Evolutionary conservation across 257 asterid genomes (phyloP), one percentile per base, ranked within the genome.

Genomic region (Cynanchum wilfordii): DNA sequence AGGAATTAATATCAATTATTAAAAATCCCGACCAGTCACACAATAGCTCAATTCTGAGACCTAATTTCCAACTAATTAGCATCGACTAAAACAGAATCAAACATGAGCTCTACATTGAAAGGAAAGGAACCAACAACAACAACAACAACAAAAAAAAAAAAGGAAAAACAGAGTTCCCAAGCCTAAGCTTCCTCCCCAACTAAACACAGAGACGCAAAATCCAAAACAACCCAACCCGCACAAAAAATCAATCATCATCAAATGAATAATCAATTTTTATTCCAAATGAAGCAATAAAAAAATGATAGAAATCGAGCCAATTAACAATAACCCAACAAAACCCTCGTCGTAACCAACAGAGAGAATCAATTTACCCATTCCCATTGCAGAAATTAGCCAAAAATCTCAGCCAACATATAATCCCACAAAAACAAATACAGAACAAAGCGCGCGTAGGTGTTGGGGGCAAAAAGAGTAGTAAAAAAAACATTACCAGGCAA

Each of bases 401-500:
- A 47, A 24, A 63, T 8, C 25, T n/a, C 27, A 63, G 8, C 70
- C 13, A 3, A 36, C 55, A 36, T 11, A n/a, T 45, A 24, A 11
- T 25, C 8, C 15, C 1, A 10, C 40, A 40, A 3, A 17, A 10
- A n/a, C 5, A 54, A 0, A 22, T 10, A 33, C 38, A 9, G 25
- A 70, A 36, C 20, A 58, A 69, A 17, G 25, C 2, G 19, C 5
- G 45, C 7, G 11, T 5, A 70, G 58, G 15, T 4, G 8, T 6
- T 0, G 47, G 47, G 8, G 1, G 38, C 3, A 3, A 33, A 42
- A 42, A 42, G 5, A 36, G 11, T 4, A 24, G 4, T 1, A 22
- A 33, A 7, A n/a, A 22, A 20, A 54, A 27, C 3, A 10, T 59
- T 80, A 94, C 99, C 91, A 29, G 97, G 85, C 69, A 94, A 80